These are phyloP conservation scores for Fragaria ananassa DNA, from an alignment of 306 rosid genomes.

Conservation along the genomic window DNA sequence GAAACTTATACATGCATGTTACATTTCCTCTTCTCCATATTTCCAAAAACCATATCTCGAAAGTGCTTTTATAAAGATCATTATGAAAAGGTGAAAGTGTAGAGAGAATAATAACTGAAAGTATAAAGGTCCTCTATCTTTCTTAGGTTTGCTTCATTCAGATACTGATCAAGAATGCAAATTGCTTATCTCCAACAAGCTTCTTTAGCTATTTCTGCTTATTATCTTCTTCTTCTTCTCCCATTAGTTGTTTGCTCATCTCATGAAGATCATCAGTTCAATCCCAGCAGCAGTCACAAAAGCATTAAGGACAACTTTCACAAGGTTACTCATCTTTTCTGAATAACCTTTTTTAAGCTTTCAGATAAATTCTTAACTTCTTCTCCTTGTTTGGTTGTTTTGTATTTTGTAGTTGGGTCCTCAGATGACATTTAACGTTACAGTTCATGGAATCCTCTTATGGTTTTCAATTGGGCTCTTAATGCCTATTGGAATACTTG, in stretches of 20 bases:
- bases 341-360: background rate
- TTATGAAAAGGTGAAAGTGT: constrained; percentile 12
- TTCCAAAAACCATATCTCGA: background rate
- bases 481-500: constrained; percentile 79
- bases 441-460: constrained; percentile 74
- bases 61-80: background rate
- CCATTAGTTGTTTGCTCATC: constrained; percentile 54
- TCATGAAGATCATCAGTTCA: constrained; percentile 35
- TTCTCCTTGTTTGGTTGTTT: background rate
- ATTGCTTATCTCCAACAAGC: constrained; percentile 21
- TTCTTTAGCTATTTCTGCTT: constrained; percentile 29
- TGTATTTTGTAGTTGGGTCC: constrained; percentile 47
- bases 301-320: constrained; percentile 29
- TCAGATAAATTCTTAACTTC: background rate
- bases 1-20: background rate
- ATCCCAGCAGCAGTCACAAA: constrained; percentile 30
- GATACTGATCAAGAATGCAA: constrained; percentile 44
- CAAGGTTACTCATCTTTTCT: constrained; percentile 37
- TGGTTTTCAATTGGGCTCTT: constrained; percentile 86
- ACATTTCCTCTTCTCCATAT: constrained; percentile 2
- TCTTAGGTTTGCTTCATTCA: constrained; percentile 18
- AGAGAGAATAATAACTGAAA: constrained; percentile 7
- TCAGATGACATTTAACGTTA: constrained; percentile 52
- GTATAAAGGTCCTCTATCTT: constrained; percentile 7
- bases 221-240: constrained; percentile 39